Evolutionary conservation across 306 rosid species (phyloP), one percentile per base, ranked within the genome.

Genomic region (Vigna nakashimae): DNA sequence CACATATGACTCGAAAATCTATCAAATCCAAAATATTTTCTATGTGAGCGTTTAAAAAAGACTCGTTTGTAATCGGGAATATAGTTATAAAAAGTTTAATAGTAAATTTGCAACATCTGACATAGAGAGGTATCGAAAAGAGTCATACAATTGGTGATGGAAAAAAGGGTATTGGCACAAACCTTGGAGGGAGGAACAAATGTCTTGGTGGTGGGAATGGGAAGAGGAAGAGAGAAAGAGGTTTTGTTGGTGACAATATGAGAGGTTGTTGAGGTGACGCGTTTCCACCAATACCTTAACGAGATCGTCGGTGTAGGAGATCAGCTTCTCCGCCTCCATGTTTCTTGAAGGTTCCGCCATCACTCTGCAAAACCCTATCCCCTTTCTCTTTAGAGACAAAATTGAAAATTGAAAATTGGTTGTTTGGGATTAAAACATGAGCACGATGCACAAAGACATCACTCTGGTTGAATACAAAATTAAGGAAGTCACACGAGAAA

Each of bases 231-330:
- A 84, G 48, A 92, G 86, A 16, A n/a, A n/a, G 86, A 50, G 56
- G 62, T 67, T 30, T 17, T 83, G 84, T 38, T 76, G 85, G 16
- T 88, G 86, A 79, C 82, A 86, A 59, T 79, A 89, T 4, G 68
- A 71, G 71, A 88, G 46, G 88, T 20, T 55, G 81, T 66, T 65
- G 75, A 76, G 18, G 77, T 92, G 97, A 16, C 72, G 75, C 52
- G 76, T 42, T 63, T 87, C 93, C 77, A 78, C 72, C 74, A 92
- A 36, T 2, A 87, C 75, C 53, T 53, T 62, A 13, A 92, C 78
- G 22, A 95, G 87, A 78, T 92, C 98, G 57, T 88, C 80, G 63
- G 86, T 36, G 85, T 53, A 84, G 10, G 92, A 85, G 18, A 90
- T 70, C 28, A 87, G 45, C 86, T 75, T 49, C 66, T 84, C 88